A percentile compares a stretch with the other conserved stretches of the same genome.
phyloP scores from a whole-genome alignment of 352 stramenopile genomes.

The Blastocystis sp. region DNA sequence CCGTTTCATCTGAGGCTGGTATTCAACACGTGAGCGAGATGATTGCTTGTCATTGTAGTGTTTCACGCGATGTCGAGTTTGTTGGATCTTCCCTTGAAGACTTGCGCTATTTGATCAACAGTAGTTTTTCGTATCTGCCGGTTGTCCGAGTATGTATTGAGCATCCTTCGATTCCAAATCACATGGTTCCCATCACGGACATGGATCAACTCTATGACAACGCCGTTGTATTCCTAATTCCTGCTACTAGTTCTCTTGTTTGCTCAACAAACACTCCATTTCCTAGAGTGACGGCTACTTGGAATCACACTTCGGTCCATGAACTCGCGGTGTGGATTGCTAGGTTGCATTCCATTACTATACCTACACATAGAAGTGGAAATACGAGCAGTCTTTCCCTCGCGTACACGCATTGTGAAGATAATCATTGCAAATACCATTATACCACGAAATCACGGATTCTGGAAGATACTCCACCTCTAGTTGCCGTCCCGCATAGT shows the following conservation, averaged over 20 bases:
- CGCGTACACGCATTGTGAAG: neutral
- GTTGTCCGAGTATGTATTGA: constrained; percentile 36
- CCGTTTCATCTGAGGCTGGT: neutral
- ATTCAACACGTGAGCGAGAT: neutral
- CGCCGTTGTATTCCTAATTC: neutral
- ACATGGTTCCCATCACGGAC: neutral
- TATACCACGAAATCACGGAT: constrained; percentile 42
- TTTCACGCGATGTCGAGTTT: neutral
- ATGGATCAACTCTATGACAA: constrained; percentile 52
- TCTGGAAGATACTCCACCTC: constrained; percentile 47
- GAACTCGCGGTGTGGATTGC: constrained; percentile 1
- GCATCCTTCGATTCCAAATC: constrained; percentile 12
- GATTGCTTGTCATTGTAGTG: neutral
- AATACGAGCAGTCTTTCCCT: constrained; percentile 11
- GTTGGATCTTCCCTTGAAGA: constrained; percentile 6
- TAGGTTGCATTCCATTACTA: neutral
- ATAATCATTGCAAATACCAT: constrained; percentile 26
- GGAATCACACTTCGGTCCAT: neutral
- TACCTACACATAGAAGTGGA: constrained; percentile 34
- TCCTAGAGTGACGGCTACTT: neutral
- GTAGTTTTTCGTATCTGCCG: neutral
- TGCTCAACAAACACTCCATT: neutral
- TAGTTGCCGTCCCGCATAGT: constrained; percentile 20
- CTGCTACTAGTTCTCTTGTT: neutral
- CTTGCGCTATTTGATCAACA: neutral